These are phyloP conservation scores for Clarireedia sp. DNA, from an alignment of 2,329 filamentous ascomycete genomes.

Conservation along the genomic window DNA sequence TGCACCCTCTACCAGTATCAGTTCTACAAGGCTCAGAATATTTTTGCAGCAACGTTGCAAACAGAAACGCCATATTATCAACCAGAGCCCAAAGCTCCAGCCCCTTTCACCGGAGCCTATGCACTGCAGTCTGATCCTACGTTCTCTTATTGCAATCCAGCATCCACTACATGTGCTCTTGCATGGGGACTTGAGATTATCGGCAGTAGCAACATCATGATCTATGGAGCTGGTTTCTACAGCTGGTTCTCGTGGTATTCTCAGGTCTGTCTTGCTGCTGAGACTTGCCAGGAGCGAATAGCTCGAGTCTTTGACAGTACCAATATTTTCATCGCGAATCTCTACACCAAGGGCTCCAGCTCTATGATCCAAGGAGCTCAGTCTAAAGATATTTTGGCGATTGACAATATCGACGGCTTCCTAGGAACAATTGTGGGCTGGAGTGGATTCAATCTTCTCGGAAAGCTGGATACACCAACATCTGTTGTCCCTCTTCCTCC, in stretches of 20 bases:
- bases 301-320: too few relatives aligned
- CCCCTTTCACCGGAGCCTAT: slow-evolving; percentile 31
- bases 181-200: slow-evolving; percentile 24
- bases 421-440: too few relatives aligned
- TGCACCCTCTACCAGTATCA: slow-evolving; percentile 49
- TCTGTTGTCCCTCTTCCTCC: too few relatives aligned
- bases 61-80: slow-evolving; percentile 67
- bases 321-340: too few relatives aligned
- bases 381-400: too few relatives aligned
- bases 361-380: too few relatives aligned
- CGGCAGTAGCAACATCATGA: slow-evolving; percentile 17
- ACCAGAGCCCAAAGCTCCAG: slow-evolving; percentile 7
- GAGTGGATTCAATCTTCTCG: too few relatives aligned
- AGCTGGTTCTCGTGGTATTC: slow-evolving; percentile 20
- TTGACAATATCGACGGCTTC: too few relatives aligned
- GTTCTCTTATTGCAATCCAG: not conserved
- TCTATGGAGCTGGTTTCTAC: slow-evolving; percentile 27
- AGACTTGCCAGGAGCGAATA: not conserved
- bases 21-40: not conserved
- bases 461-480: too few relatives aligned
- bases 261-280: not conserved
- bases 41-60: not conserved
- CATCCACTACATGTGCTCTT: slow-evolving; percentile 13
- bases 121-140: slow-evolving; percentile 8
- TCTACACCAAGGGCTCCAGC: too few relatives aligned